Evolutionary conservation across 192 early-diverging fungal species (phyloP), one percentile per base, ranked within the genome.

Genomic region (Kickxella alabastrina): DNA sequence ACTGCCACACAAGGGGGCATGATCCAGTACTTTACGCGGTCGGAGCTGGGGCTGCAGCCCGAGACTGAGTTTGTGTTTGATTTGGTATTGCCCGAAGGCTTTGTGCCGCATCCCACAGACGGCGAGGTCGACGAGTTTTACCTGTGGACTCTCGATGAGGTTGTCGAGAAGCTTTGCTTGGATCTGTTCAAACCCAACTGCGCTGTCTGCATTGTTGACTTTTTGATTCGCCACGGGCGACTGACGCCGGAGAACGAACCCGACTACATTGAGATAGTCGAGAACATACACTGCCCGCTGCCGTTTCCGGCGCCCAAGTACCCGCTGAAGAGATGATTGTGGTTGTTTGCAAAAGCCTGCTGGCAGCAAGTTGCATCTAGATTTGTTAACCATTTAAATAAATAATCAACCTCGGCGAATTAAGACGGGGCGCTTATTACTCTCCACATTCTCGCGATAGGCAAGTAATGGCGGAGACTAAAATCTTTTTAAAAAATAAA

Each of bases 31-130:
- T 89, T 79, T 25, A 78, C 79, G 3, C 57, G 73, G 7, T 82
- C 82, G 18, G 65, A 59, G 48, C 67, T 67, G 58, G 87, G 88
- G 25, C 67, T 87, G 31, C 81, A 85, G 50, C 92, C 92, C 3
- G 91, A 92, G 59, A 90, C 86, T 1, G 86, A 97, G 79, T 85
- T 79, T 65, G 62, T 91, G 5, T 97, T 85, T 62, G 96, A 99
- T 55, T 50, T 97, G 12, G 82, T 88, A 51, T 49, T 97, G 18
- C 82, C 84, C 1, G 5, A 18, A 1, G 79, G 80, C 39, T 71
- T 86, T 45, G 42, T 46, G 21, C 91, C 91, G 13, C 57, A 52
- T 7, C 87, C 91, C 1, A 75, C 77, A 3, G 95, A 98, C 52
- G 90, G 85, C 8, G 95, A 98, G 63, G 95, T 95, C 2, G 79